phyloP scores from a whole-genome alignment of 768 basidiomycete species.

The Naganishia antarctica region DNA sequence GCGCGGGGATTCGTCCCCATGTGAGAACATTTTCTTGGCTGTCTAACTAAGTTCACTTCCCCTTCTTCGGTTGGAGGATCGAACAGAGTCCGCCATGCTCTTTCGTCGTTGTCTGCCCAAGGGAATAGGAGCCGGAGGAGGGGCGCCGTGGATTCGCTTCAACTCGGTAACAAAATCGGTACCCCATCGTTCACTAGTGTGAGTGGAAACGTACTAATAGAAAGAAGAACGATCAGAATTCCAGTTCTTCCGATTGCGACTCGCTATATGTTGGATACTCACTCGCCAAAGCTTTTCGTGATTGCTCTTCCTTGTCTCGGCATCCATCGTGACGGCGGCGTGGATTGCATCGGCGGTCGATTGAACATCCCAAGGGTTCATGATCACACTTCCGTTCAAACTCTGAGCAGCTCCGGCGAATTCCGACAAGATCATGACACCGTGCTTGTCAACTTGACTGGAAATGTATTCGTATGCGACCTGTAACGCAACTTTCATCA shows the following conservation, averaged over 20 bases:
- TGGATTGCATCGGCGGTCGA: slow-evolving; percentile 96
- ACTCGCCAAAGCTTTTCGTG: slow-evolving; percentile 88
- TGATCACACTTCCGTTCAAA: slow-evolving; percentile 89
- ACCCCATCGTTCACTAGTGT: slow-evolving; percentile 49
- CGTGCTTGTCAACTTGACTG: slow-evolving; percentile 84
- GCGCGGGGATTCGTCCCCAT: not conserved
- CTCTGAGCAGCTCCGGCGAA: slow-evolving; percentile 97
- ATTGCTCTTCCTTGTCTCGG: slow-evolving; percentile 77
- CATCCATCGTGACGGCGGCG: slow-evolving; percentile 84
- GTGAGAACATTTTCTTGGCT: not conserved
- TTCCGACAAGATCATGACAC: slow-evolving; percentile 95
- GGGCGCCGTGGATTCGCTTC: slow-evolving; percentile 28
- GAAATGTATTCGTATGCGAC: slow-evolving; percentile 97
- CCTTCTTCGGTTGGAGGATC: not conserved
- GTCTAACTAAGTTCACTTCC: slow-evolving; percentile 6
- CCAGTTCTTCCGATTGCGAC: too few relatives aligned
- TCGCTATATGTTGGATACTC: too few relatives aligned
- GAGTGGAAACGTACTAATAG: slow-evolving; percentile 46
- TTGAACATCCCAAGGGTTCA: slow-evolving; percentile 96
- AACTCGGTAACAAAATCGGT: slow-evolving; percentile 45
- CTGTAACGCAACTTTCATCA: slow-evolving; percentile 40
- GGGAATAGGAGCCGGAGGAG: slow-evolving; percentile 25
- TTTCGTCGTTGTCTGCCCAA: slow-evolving; percentile 13
- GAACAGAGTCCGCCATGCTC: slow-evolving; percentile 20
- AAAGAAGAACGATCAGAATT: not conserved